A percentile compares a stretch with the other conserved stretches of the same genome.
phyloP scores from a whole-genome alignment of 805 yeast species.

The Kodamaea kaohsiungensis region DNA sequence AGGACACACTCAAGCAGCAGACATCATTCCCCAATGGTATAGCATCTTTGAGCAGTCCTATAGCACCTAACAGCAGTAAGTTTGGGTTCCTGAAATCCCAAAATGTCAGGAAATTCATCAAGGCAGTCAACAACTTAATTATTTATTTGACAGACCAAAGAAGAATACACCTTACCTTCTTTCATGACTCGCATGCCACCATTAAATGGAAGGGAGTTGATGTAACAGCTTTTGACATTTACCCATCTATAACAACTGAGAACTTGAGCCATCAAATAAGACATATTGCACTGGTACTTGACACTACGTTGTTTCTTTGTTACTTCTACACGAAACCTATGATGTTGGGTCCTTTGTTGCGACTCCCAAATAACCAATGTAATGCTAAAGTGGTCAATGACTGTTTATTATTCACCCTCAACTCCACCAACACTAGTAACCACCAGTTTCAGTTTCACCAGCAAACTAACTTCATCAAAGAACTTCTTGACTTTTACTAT shows the following conservation, averaged over 20 bases:
- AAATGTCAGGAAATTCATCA: constrained; percentile 28
- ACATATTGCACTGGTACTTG: constrained; percentile 53
- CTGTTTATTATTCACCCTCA: constrained; percentile 40
- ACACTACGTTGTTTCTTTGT: constrained; percentile 75
- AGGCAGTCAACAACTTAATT: constrained; percentile 43
- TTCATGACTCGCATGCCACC: constrained; percentile 27
- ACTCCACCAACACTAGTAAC: not conserved
- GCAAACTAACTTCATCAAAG: constrained; percentile 51
- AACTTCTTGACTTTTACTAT: constrained; percentile 75
- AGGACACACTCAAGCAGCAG: constrained; percentile 1
- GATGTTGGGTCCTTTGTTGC: constrained; percentile 77
- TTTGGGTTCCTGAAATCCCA: constrained; percentile 19
- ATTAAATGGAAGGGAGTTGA: constrained; percentile 49
- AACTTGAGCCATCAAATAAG: constrained; percentile 23
- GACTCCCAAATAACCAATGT: constrained; percentile 73
- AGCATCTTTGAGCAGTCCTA: not conserved
- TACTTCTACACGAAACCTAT: constrained; percentile 69
- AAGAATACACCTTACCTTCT: constrained; percentile 45
- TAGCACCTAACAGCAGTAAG: constrained; percentile 5
- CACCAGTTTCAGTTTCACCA: constrained; percentile 12
- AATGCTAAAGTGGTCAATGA: constrained; percentile 60
- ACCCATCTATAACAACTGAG: constrained; percentile 27
- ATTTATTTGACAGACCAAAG: constrained; percentile 55
- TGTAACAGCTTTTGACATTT: constrained; percentile 45
- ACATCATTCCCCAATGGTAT: not conserved